Percentiles rank a stretch among this genome's conserved stretches.
Evolutionary conservation across 768 basidiomycete genomes (phyloP).

Genomic region (Phaffia australis): DNA sequence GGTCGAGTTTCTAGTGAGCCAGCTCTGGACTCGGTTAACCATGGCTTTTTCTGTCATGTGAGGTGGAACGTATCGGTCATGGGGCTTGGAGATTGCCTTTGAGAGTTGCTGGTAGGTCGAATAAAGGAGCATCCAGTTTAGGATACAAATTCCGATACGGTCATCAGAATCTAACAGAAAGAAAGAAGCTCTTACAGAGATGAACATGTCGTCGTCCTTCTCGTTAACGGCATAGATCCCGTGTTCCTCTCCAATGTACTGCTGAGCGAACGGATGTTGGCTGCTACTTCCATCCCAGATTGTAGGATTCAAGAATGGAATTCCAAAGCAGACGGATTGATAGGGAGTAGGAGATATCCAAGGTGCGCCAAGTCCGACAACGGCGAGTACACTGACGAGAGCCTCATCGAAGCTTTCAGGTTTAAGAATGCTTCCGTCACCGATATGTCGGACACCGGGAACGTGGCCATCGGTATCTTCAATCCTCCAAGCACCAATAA

Average conservation of each 20-base stretch:
- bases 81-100: conserved; percentile 3
- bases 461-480: neutral
- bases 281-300: neutral
- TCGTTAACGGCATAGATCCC: neutral
- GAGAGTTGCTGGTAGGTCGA: neutral
- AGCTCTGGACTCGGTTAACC: neutral
- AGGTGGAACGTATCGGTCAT: conserved; percentile 1
- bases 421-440: neutral
- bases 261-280: neutral
- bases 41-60: conserved; percentile 7
- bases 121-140: neutral
- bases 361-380: conserved; percentile 7
- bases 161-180: neutral
- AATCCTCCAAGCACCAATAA: neutral
- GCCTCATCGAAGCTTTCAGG: neutral
- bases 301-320: conserved; percentile 17
- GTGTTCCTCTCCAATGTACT: conserved; percentile 7
- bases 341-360: conserved; percentile 16
- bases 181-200: neutral
- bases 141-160: neutral
- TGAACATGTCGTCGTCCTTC: neutral
- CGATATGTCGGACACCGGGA: conserved; percentile 1
- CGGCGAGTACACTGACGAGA: neutral
- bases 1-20: conserved; percentile 8
- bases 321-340: conserved; percentile 11